These are phyloP conservation scores for Exutisphaerella laricina DNA, from an alignment of 2,329 filamentous ascomycete species.

Conservation along the genomic window DNA sequence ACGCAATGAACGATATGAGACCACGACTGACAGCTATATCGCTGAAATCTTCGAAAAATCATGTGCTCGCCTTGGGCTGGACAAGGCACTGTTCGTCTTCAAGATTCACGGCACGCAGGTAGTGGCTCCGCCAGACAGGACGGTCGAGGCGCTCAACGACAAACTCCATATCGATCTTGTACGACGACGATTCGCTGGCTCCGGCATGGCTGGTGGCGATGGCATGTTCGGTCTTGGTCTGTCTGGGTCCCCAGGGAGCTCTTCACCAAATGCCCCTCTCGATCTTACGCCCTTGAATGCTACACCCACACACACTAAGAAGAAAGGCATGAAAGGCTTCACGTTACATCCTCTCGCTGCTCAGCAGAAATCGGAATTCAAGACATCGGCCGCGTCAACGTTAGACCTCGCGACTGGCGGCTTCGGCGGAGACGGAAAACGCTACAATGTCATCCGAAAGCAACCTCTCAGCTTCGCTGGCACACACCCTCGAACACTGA, in stretches of 20 bases:
- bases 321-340: slow-evolving; percentile 29
- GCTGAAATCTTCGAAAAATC: slow-evolving; percentile 74
- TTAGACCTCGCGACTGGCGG: slow-evolving; percentile 41
- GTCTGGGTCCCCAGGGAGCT: slow-evolving; percentile 62
- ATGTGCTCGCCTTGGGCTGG: slow-evolving; percentile 69
- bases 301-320: slow-evolving; percentile 33
- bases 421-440: slow-evolving; percentile 43
- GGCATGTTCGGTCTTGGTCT: slow-evolving; percentile 63
- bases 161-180: slow-evolving; percentile 70
- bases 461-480: slow-evolving; percentile 76
- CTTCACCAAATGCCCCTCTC: slow-evolving; percentile 63
- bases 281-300: slow-evolving; percentile 43
- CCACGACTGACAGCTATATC: slow-evolving; percentile 77
- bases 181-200: slow-evolving; percentile 57
- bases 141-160: slow-evolving; percentile 71
- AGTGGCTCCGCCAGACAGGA: slow-evolving; percentile 69
- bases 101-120: slow-evolving; percentile 70
- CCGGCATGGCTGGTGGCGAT: slow-evolving; percentile 44
- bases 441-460: slow-evolving; percentile 75
- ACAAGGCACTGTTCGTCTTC: slow-evolving; percentile 73
- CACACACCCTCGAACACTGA: slow-evolving; percentile 67
- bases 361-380: slow-evolving; percentile 30
- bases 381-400: slow-evolving; percentile 17
- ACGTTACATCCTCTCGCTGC: slow-evolving; percentile 59
- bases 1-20: slow-evolving; percentile 64